Conservation (phyloP, 2,329 filamentous ascomycete genomes). For the Aquanectria penicillioides region DNA sequence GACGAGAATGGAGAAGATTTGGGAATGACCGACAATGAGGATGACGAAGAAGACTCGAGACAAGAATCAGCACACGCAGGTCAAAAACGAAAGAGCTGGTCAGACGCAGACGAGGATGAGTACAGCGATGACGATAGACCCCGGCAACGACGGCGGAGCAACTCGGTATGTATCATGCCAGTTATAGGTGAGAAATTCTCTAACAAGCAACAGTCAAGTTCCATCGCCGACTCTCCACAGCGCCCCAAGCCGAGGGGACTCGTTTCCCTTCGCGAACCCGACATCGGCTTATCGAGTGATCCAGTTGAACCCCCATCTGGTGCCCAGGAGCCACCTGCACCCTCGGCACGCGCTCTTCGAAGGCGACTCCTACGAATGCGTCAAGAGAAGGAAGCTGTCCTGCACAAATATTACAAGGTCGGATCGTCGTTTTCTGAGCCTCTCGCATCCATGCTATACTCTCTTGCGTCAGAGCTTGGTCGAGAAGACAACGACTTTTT, state of each 20-base stretch:
- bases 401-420: constrained; percentile 85
- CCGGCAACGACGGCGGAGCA: constrained; percentile 83
- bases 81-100: constrained; percentile 84
- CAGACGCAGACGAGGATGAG: constrained; percentile 75
- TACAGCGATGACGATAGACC: constrained; percentile 80
- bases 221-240: constrained; percentile 72
- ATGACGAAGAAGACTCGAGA: constrained; percentile 56
- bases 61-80: constrained; percentile 57
- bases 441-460: constrained; percentile 93
- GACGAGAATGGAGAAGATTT: constrained; percentile 77
- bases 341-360: constrained; percentile 77
- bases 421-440: constrained; percentile 95
- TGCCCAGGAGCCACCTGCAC: constrained; percentile 67
- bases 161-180: constrained; percentile 70
- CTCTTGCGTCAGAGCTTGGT: constrained; percentile 91
- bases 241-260: constrained; percentile 70
- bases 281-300: constrained; percentile 59
- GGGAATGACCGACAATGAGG: constrained; percentile 67
- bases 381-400: constrained; percentile 77
- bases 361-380: constrained; percentile 79
- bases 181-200: background rate
- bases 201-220: constrained; percentile 62
- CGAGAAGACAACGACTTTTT: constrained; percentile 96
- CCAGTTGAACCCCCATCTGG: constrained; percentile 65
- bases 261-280: constrained; percentile 62